phyloP scores from a whole-genome alignment of 2,329 filamentous ascomycete genomes.

The Arthrobotrys iridis region DNA sequence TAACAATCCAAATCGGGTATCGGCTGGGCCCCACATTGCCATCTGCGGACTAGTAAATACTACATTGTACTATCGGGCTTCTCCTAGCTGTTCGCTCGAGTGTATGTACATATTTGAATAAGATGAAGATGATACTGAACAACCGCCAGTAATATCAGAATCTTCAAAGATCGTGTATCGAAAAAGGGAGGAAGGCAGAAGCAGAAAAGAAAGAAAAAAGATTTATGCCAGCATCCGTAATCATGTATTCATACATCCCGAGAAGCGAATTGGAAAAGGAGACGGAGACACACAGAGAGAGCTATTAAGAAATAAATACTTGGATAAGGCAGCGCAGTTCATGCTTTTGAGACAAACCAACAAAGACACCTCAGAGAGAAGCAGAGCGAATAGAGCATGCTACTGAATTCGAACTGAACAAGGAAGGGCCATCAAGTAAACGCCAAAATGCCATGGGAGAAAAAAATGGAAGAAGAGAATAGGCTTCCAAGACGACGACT shows the following conservation, averaged over 20 bases:
- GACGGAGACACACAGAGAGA: background rate
- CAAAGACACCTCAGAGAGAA: background rate
- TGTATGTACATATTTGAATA: slow-evolving; percentile 3
- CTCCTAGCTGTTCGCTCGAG: background rate
- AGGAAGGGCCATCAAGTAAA: slow-evolving; percentile 2
- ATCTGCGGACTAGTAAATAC: slow-evolving; percentile 28
- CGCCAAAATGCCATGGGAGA: slow-evolving; percentile 35
- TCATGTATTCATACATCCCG: slow-evolving; percentile 48
- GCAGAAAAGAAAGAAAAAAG: slow-evolving; percentile 4
- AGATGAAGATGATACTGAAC: background rate
- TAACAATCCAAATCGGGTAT: slow-evolving; percentile 47
- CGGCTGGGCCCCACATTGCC: slow-evolving; percentile 6
- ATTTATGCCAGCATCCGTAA: slow-evolving; percentile 39
- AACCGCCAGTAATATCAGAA: too few relatives aligned
- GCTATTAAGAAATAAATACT: background rate
- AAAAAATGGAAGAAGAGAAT: background rate
- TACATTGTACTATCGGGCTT: slow-evolving; percentile 16
- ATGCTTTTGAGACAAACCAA: slow-evolving; percentile 18
- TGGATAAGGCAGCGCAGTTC: slow-evolving; percentile 6
- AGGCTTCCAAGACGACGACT: background rate
- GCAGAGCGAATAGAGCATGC: background rate
- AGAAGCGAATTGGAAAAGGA: slow-evolving; percentile 17
- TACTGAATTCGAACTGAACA: background rate
- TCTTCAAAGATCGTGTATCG: background rate
- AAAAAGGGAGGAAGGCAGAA: background rate